A percentile compares a stretch with the other conserved stretches of the same genome.
phyloP scores from a whole-genome alignment of 192 early-diverging fungal genomes.

The Coemansia sp. region DNA sequence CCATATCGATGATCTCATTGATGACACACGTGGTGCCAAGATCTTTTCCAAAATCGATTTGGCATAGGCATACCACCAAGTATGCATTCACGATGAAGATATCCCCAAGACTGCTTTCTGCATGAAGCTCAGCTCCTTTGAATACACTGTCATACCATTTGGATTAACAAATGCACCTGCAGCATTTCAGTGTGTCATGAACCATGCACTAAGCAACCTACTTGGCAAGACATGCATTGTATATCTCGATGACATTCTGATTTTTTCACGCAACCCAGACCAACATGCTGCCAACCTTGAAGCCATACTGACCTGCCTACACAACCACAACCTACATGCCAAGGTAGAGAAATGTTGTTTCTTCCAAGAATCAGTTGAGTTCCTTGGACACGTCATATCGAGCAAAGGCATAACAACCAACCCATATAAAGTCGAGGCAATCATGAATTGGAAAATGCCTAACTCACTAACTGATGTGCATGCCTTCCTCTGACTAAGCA shows the following conservation, averaged over 20 bases:
- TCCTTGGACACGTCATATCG: not conserved
- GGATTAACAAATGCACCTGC: slow-evolving; percentile 24
- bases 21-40: no score
- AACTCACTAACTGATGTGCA: not conserved
- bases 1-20: no score
- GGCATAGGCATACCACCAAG: no score
- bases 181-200: slow-evolving; percentile 58
- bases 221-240: slow-evolving; percentile 34
- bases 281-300: no score
- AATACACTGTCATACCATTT: slow-evolving; percentile 17
- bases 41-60: no score
- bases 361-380: no score
- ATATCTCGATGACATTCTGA: slow-evolving; percentile 49
- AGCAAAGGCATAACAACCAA: not conserved
- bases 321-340: not conserved
- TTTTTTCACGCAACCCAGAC: not conserved
- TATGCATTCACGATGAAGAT: slow-evolving; percentile 23
- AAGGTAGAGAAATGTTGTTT: not conserved
- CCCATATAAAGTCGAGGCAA: no score
- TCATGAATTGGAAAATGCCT: not conserved
- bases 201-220: slow-evolving; percentile 46
- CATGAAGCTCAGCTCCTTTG: slow-evolving; percentile 24
- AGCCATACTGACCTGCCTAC: not conserved
- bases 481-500: not conserved
- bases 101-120: slow-evolving; percentile 53